Evolutionary conservation across 352 stramenopile genomes (phyloP), one percentile per base, ranked within the genome.

Genomic region (Phytophthora pistaciae): DNA sequence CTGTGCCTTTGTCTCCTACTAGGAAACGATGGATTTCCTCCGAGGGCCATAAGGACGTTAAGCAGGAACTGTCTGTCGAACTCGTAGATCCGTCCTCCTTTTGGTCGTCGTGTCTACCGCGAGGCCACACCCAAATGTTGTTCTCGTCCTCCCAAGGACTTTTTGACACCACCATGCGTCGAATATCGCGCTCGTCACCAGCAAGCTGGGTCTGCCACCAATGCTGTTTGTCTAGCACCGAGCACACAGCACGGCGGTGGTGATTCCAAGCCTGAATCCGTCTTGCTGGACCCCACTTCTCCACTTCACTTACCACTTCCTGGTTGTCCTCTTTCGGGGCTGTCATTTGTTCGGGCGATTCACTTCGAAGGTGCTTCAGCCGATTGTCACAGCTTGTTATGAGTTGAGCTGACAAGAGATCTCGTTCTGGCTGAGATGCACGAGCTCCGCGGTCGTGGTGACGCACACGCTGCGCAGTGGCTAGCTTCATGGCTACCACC

Each of bases 141-240:
- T 68, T 68, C n/a, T 84, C 79, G 33, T 80, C 44, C 20, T 85
- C 80, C 78, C 80, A 91, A 14, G 80, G 80, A 50, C 74, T 89
- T 52, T 67, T 72, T 16, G 29, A 29, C 6, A 84, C 61, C 21
- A 78, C 56, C 18, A 88, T 64, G 4, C 31, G 58, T 1, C 83
- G 80, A 60, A 92, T 91, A n/a, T 92, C 83, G 0, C 70, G 67
- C 23, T 73, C 57, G 10, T 72, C 40, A 5, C 83, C 79, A n/a
- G 77, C 84, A 60, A 93, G 50, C 14, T 66, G 72, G 7, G 83
- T 91, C 42, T 88, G 69, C 65, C 75, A 88, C 84, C 84, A 92
- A 54, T 82, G 64, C 0, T 61, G 42, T 25, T 85, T 84, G 10
- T 69, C 50, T 20, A 82, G 44, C 9, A 84, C 70, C 38, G 72